Base-by-base conservation (phyloP, 768 basidiomycete species). In the Boletus huronensis region DNA sequence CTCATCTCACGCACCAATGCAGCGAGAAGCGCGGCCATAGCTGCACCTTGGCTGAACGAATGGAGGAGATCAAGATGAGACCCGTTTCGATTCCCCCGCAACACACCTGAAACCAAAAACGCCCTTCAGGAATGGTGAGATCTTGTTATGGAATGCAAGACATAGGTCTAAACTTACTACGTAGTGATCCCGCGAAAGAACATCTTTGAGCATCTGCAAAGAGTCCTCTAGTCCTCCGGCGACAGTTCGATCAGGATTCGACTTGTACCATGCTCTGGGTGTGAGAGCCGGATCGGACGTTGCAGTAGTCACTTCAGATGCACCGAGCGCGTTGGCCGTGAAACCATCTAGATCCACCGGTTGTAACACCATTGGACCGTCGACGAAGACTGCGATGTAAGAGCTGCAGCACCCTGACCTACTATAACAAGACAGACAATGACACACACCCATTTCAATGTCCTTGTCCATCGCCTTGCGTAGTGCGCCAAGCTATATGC, bases 91-190 rank as follows among this genome's bases (percentile, higher is more conserved):
- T 16, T 25, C 11, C 19, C 35, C 11, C 32, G 46, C 13, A 54
- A 54, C 70, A 28, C 28, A 84, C 87, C 88, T 90, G 66, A 91
- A 91, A 6, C 90, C 90, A 63, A 92, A 79, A 8, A 91, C 80
- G 26, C 88, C 90, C 88, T 91, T 60, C 19, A 39, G 26, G 11
- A 29, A 39, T 23, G 9, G 14, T n/a, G 14, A 31, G 40, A 5
- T 48, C 6, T 43, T 28, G 3, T n/a, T 41, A 19, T 11, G 39
- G 23, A 6, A 45, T 9, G 31, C 35, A 43, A 29, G 21, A 7
- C 16, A 26, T 9, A 2, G 1, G 6, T 3, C 9, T 2, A 42
- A 21, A 28, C 84, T 55, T 58, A 88, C 89, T 72, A 89, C 83
- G 69, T 87, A 92, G 32, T 65, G 80, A 55, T 83, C 79, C 48